These are phyloP conservation scores for Aphanomyces stellatus DNA, from an alignment of 352 stramenopile species.

Conservation along the genomic window DNA sequence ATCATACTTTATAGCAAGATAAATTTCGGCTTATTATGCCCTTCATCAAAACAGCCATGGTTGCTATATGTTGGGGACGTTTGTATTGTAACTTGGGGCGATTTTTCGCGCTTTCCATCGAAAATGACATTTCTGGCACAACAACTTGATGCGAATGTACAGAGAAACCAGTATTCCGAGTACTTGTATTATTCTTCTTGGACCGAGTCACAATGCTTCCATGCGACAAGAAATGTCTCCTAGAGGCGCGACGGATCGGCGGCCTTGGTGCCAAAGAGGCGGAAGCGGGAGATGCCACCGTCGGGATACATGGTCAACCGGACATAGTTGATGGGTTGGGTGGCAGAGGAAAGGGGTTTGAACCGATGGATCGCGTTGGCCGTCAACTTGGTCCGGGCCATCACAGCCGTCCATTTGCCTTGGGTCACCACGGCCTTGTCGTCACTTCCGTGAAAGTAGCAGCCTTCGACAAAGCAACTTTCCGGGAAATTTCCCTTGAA, in stretches of 20 bases:
- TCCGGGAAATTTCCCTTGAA: constrained; percentile 95
- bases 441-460: constrained; percentile 33
- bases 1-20: no score
- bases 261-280: constrained; percentile 76
- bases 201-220: no score
- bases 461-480: constrained; percentile 73
- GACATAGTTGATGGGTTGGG: constrained; percentile 81
- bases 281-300: constrained; percentile 87
- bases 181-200: no score
- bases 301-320: constrained; percentile 92
- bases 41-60: no score
- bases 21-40: no score
- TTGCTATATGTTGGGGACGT: no score
- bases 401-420: constrained; percentile 73
- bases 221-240: no score
- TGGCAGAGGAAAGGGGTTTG: constrained; percentile 47
- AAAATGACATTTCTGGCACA: no score
- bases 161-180: no score
- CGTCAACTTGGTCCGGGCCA: constrained; percentile 79
- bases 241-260: neutral
- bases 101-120: no score
- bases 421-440: constrained; percentile 30
- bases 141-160: no score
- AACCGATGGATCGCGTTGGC: constrained; percentile 86
- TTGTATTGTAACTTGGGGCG: no score